phyloP scores from a whole-genome alignment of 441 rosid genomes.

The Macaranga tanarius region DNA sequence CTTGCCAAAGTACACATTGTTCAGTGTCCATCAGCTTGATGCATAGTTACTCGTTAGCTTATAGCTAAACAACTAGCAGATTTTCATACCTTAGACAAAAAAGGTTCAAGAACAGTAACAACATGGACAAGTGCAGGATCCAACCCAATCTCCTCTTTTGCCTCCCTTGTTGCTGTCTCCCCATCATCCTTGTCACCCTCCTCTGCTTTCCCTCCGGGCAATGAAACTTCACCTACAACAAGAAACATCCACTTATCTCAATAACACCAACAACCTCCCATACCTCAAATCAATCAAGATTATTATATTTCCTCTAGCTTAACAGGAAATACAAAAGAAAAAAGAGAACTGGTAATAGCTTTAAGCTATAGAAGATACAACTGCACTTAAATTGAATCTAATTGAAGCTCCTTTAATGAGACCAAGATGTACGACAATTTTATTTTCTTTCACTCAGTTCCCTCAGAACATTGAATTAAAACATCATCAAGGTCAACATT shows the following conservation, averaged over 20 bases:
- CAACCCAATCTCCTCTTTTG: constrained; percentile 90
- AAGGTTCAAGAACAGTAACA: constrained; percentile 76
- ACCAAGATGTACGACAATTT: background rate
- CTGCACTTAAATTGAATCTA: background rate
- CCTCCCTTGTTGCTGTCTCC: constrained; percentile 86
- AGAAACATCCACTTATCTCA: constrained; percentile 20
- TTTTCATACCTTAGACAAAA: constrained; percentile 68
- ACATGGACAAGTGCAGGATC: constrained; percentile 79
- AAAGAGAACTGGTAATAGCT: background rate
- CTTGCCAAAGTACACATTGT: background rate
- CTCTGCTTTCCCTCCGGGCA: constrained; percentile 93
- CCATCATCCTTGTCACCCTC: constrained; percentile 74
- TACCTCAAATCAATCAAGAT: background rate
- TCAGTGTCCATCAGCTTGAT: background rate
- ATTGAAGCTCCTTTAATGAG: background rate
- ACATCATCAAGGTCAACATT: background rate
- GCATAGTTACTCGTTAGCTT: background rate
- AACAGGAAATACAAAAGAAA: background rate
- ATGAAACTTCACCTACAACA: constrained; percentile 80
- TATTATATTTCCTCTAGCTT: background rate
- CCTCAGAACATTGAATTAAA: background rate
- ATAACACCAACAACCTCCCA: constrained; percentile 4
- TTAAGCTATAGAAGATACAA: background rate
- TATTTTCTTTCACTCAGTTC: background rate
- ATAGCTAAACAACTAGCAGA: background rate